Evolutionary conservation across 768 basidiomycete species (phyloP).

Genomic region (Inosperma sp.): DNA sequence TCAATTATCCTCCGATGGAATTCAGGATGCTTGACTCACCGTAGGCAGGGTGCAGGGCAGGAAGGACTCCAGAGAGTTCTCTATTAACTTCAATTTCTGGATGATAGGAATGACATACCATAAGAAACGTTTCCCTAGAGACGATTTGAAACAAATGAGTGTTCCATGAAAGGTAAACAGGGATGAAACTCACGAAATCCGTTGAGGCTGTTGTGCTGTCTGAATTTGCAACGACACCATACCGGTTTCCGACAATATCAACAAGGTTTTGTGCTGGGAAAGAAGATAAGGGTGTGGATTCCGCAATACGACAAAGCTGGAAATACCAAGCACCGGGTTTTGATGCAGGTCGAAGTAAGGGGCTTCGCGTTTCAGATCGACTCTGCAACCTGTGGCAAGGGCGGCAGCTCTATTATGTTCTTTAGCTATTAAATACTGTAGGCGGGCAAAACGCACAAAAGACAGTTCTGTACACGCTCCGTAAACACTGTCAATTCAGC

Average conservation of each 20-base stretch:
- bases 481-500: constrained; percentile 50
- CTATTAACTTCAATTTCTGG: background rate
- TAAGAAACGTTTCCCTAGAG: constrained; percentile 70
- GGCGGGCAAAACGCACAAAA: constrained; percentile 47
- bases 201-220: constrained; percentile 55
- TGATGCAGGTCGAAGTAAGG: constrained; percentile 57
- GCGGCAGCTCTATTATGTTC: constrained; percentile 52
- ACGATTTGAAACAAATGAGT: background rate
- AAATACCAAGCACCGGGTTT: constrained; percentile 51
- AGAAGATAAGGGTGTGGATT: background rate
- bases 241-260: constrained; percentile 40
- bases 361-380: constrained; percentile 38
- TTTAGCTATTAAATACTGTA: constrained; percentile 8
- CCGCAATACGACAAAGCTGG: background rate
- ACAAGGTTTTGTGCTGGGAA: constrained; percentile 50
- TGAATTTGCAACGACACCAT: constrained; percentile 35
- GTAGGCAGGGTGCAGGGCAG: constrained; percentile 60
- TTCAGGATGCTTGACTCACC: constrained; percentile 35
- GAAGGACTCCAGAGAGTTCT: constrained; percentile 43
- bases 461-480: constrained; percentile 62
- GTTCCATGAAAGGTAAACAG: constrained; percentile 6
- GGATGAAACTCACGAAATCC: constrained; percentile 59
- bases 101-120: constrained; percentile 33
- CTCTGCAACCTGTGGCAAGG: constrained; percentile 54
- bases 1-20: constrained; percentile 18